Evolutionary conservation across 495 filamentous ascomycete genomes (phyloP).

Genomic region (Penicillium crystallinum): DNA sequence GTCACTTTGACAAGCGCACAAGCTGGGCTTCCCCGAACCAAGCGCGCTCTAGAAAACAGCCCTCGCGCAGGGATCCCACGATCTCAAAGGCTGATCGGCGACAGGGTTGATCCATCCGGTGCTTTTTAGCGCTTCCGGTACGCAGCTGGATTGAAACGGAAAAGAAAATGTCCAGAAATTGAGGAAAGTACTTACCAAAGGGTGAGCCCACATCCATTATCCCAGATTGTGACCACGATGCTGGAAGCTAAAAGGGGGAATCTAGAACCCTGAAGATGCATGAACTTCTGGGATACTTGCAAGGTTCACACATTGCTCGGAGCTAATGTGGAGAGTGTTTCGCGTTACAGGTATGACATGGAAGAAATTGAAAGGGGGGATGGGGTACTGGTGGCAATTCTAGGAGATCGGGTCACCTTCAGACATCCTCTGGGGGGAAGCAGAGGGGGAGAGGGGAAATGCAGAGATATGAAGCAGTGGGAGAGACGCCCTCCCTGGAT

Average conservation of each 20-base stretch:
- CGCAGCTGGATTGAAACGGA: slow-evolving; percentile 25
- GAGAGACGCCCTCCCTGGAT: background rate
- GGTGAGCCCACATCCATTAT: background rate
- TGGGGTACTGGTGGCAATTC: background rate
- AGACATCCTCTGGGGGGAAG: background rate
- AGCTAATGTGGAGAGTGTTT: background rate
- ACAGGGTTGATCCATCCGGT: slow-evolving; percentile 11
- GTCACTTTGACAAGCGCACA: slow-evolving; percentile 19
- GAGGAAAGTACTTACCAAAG: background rate
- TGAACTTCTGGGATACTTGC: slow-evolving; percentile 13
- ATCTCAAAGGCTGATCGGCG: slow-evolving; percentile 18
- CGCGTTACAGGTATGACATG: slow-evolving; percentile 1
- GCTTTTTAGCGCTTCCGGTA: slow-evolving; percentile 15
- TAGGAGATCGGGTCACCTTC: background rate
- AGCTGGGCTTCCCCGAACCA: slow-evolving; percentile 3
- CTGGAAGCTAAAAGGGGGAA: slow-evolving; percentile 8
- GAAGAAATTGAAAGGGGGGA: background rate
- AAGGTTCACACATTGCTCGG: background rate
- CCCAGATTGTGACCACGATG: slow-evolving; percentile 1
- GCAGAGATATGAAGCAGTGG: background rate
- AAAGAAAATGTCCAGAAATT: slow-evolving; percentile 21
- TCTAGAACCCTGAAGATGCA: slow-evolving; percentile 11
- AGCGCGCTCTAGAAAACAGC: slow-evolving; percentile 13
- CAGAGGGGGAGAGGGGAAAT: background rate
- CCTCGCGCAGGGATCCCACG: slow-evolving; percentile 10